Conservation (phyloP, 495 filamentous ascomycete species). For the Neurospora intermedia region DNA sequence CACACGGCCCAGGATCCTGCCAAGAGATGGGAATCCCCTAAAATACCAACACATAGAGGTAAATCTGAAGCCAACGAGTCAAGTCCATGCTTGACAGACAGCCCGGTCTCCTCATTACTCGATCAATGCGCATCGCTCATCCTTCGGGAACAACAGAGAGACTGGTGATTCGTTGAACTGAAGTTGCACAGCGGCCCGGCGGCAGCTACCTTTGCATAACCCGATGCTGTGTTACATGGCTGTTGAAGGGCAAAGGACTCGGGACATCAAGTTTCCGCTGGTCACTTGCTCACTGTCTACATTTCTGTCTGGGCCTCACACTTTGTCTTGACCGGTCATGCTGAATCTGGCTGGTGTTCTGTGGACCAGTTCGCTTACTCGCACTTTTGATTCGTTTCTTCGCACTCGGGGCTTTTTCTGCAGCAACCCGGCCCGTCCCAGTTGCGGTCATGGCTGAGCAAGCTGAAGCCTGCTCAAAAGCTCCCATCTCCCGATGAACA, state of each 20-base stretch:
- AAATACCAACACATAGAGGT: background rate
- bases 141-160: background rate
- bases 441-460: background rate
- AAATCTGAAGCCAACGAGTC: background rate
- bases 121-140: background rate
- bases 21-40: background rate
- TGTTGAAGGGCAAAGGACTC: background rate
- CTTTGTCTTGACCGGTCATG: background rate
- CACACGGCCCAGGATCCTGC: background rate
- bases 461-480: background rate
- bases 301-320: background rate
- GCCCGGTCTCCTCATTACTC: background rate
- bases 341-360: background rate
- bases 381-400: conserved; percentile 19
- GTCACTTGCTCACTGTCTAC: background rate
- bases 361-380: conserved; percentile 18
- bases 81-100: background rate
- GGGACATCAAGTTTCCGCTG: background rate
- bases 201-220: background rate
- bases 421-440: background rate
- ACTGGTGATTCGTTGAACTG: background rate
- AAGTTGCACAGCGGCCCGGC: background rate
- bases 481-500: background rate
- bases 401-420: background rate
- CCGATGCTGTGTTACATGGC: background rate